Evolutionary conservation across 2,329 filamentous ascomycete species (phyloP), one percentile per base, ranked within the genome.

Genomic region (Colletotrichum coccodes): DNA sequence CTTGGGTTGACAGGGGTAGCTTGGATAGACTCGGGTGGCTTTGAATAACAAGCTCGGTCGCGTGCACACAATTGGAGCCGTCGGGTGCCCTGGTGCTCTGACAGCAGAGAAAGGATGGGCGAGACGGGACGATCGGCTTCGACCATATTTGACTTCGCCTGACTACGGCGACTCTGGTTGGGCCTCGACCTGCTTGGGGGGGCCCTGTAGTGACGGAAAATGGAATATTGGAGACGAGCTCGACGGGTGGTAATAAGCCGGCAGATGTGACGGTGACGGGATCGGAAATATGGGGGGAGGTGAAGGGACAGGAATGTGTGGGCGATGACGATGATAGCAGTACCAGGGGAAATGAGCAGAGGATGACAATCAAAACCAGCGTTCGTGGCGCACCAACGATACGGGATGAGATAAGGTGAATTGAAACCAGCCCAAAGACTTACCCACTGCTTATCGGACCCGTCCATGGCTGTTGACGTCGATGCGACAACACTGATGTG

Each of bases 391-490:
- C 40, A 38, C 7, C 11, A 32, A 23, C 18, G 34, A 38, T 26
- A 14, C 5, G 16, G 38, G 38, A 47, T 32, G 30, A 50, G 34
- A 44, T 32, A 40, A 32, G 34, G 44, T 38, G 38, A 34, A 12
- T 9, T n/a, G 32, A 34, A 58, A 58, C 67, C 46, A 49, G 36
- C 32, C 36, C 28, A 65, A 54, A 57, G 64, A 78, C 81, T 75
- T 78, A 86, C 84, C 84, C 84, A 86, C 71, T 84, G 79, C 77
- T 87, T 87, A 74, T 86, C 83, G 64, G 66, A 63, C 16, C 74
- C 72, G 62, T 76, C 74, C 71, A 59, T 57, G 53, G 59, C 26
- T 56, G 36, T 36, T 30, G 60, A 44, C 32, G 38, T 59, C 11
- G 23, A 49, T n/a, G 54, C 28, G 36, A 38, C 18, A 11, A 40